These are phyloP conservation scores for Pythium volutum DNA, from an alignment of 352 stramenopile genomes.

Conservation along the genomic window DNA sequence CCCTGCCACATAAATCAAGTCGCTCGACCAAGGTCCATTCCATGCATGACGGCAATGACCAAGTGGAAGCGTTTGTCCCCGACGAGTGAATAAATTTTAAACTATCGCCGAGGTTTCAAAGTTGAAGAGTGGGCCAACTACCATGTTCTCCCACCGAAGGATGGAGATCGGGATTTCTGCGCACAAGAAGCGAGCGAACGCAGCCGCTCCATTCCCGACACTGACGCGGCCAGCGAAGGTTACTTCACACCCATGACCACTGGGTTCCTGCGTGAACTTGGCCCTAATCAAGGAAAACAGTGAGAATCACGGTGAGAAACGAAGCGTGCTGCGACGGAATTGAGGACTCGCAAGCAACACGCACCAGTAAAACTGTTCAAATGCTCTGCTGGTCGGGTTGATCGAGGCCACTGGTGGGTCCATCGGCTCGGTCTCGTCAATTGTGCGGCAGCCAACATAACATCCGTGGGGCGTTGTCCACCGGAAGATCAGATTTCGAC, in stretches of 20 bases:
- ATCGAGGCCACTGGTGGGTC: not conserved
- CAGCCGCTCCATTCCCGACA: conserved; percentile 23
- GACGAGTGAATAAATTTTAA: conserved; percentile 6
- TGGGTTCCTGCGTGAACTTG: conserved; percentile 18
- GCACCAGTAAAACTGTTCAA: conserved; percentile 35
- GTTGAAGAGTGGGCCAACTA: conserved; percentile 27
- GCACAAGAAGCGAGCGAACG: conserved; percentile 27
- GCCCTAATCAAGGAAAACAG: conserved; percentile 14
- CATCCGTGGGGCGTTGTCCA: conserved; percentile 27
- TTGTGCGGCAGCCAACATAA: conserved; percentile 29
- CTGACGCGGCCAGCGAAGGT: conserved; percentile 27
- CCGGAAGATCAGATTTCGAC: conserved; percentile 28
- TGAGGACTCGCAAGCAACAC: not conserved
- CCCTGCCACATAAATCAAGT: conserved; percentile 6
- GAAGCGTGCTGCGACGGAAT: not conserved
- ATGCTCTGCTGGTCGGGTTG: conserved; percentile 22
- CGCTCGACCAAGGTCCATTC: conserved; percentile 15
- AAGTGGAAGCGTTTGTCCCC: conserved; percentile 8
- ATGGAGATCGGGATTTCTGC: conserved; percentile 32
- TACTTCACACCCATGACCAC: conserved; percentile 12
- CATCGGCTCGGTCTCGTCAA: conserved; percentile 19
- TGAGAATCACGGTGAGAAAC: not conserved
- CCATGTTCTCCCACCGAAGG: conserved; percentile 30
- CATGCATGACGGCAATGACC: conserved; percentile 1
- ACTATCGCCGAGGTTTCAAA: conserved; percentile 11